Evolutionary conservation across 257 asterid genomes (phyloP), one percentile per base, ranked within the genome.

Genomic region (Primulina tabacum): DNA sequence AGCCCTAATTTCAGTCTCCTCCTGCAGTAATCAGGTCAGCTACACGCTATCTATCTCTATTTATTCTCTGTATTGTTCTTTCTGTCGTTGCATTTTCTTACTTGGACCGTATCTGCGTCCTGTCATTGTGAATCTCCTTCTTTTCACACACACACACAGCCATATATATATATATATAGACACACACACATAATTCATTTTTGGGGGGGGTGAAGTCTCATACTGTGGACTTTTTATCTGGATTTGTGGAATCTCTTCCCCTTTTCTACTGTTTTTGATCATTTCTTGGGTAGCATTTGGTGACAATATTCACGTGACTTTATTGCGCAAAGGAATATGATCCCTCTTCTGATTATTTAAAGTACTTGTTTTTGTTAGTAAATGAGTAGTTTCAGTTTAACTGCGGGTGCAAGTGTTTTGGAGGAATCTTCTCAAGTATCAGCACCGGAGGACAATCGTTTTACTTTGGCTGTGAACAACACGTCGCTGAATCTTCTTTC

Each of bases 381-480:
- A 4, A 47, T 16, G 56, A 14, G 56, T 47, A 12, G 53, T 10
- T 43, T 43, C n/a, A 43, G 53, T 43, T 43, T 43, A 11, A 43
- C n/a, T 12, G 3, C n/a, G 53, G 53, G 12, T 43, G 53, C n/a
- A 71, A 80, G 72, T 69, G 80, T 74, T 78, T 65, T 77, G 58
- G 78, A 81, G 75, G 82, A 82, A 65, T 64, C 80, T 58, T 63
- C 85, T 68, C 77, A 35, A 37, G 76, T 81, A 62, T 70, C 84
- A 68, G 58, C 70, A 52, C 63, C 64, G 28, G 82, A 71, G 64
- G 32, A 73, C 75, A 71, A 53, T 56, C 65, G 61, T 43, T 75
- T 70, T 55, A 38, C 52, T 62, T 72, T 76, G 62, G 73, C 75
- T 29, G 73, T 67, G 73, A 67, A 57, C 61, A 69, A 43, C 69